Evolutionary conservation across 176 grass and related monocot genomes (phyloP), one percentile per base, ranked within the genome.

Genomic region (Aegilops sharonensis): DNA sequence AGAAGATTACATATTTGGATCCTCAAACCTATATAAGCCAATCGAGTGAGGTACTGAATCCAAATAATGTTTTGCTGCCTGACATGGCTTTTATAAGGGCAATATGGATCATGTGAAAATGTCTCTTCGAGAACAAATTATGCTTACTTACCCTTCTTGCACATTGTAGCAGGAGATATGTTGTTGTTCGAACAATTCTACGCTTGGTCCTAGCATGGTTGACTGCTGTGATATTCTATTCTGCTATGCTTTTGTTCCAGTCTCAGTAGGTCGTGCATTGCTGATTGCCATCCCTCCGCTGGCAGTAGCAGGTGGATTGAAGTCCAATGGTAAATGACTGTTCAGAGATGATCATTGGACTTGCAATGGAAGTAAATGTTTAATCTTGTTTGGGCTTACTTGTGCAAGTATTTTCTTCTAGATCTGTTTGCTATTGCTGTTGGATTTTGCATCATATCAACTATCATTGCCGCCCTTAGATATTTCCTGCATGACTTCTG

Each of bases 321-420:
- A 86, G 81, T 83, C 35, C 39, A 92, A 92, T 87, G 87, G 87
- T 92, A 54, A 92, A 81, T 81, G 78, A 70, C 20, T 87, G 24
- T 48, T 87, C 64, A 56, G n/a, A 24, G 30, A 67, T 75, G 39
- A 62, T 77, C 27, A 68, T 56, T 60, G 15, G 30, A 85, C 50
- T 81, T 27, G 8, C 43, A 39, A 77, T 71, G 9, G 35, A 69
- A 69, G n/a, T 80, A 30, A 35, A 63, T 75, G 77, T 70, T 48
- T 81, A 11, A 76, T 50, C 32, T 66, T 85, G 18, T 77, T 59
- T 77, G 35, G 24, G 75, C 67, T 84, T 65, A 80, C 82, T 34
- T 75, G 34, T 67, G 48, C 35, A 6, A 71, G 45, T 85, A 21
- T 83, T 63, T 74, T 80, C 32, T 7, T 34, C 75, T 79, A 92